These are phyloP conservation scores for Medicago arabica DNA, from an alignment of 306 rosid species.

Conservation along the genomic window DNA sequence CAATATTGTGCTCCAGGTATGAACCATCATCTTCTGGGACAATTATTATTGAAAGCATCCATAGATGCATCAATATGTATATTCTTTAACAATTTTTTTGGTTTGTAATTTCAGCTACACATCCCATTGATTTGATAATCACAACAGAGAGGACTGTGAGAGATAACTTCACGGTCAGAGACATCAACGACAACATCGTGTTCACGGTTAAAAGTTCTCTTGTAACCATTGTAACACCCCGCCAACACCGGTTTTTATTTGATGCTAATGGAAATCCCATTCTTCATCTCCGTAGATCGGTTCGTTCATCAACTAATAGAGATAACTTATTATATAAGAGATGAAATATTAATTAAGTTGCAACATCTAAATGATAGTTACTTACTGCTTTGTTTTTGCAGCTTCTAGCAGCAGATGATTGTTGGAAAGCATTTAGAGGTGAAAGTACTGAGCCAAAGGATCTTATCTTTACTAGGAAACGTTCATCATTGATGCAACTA, in stretches of 20 bases:
- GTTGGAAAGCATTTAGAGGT: conserved; percentile 61
- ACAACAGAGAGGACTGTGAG: conserved; percentile 38
- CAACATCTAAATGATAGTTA: neutral
- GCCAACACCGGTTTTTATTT: conserved; percentile 41
- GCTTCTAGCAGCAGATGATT: conserved; percentile 35
- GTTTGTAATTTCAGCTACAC: conserved; percentile 14
- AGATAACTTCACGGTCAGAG: conserved; percentile 52
- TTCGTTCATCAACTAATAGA: conserved; percentile 8
- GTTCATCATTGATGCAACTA: conserved; percentile 47
- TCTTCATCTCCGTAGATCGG: conserved; percentile 46
- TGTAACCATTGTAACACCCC: conserved; percentile 5
- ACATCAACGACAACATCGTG: conserved; percentile 48
- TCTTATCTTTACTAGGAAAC: conserved; percentile 42
- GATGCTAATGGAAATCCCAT: conserved; percentile 51
- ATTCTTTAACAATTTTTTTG: neutral
- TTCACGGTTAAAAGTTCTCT: conserved; percentile 46
- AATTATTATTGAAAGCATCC: neutral
- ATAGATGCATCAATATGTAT: neutral
- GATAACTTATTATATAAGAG: too few relatives aligned
- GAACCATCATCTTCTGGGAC: neutral
- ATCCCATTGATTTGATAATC: conserved; percentile 47
- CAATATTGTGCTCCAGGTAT: conserved; percentile 30
- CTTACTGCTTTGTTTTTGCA: conserved; percentile 8
- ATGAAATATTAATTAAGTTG: too few relatives aligned
- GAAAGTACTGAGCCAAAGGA: conserved; percentile 47